Conservation (phyloP, 352 stramenopile genomes). For the Peronospora belbahrii region DNA sequence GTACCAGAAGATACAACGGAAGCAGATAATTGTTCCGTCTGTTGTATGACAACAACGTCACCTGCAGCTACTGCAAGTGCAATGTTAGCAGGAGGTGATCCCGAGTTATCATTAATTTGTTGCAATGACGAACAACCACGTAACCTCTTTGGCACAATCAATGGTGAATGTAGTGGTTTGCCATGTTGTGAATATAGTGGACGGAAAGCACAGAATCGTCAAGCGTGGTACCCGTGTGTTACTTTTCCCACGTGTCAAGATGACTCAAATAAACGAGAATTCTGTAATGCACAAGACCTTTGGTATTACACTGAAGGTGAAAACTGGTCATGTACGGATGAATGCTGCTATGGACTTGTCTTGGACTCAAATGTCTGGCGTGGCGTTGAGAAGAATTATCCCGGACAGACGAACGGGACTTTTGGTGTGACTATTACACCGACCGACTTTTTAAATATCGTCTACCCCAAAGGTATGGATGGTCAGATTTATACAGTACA, state of each 20-base stretch:
- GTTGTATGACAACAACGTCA: constrained; percentile 30
- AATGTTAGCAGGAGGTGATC: constrained; percentile 14
- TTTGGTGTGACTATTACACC: constrained; percentile 71
- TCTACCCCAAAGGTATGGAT: constrained; percentile 38
- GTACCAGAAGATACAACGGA: constrained; percentile 10
- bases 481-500: constrained; percentile 49
- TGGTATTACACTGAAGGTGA: constrained; percentile 50
- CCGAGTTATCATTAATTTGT: constrained; percentile 38
- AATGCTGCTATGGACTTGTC: constrained; percentile 58
- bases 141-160: constrained; percentile 48
- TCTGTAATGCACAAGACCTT: constrained; percentile 41
- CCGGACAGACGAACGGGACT: constrained; percentile 64
- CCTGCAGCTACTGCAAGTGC: constrained; percentile 7
- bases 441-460: constrained; percentile 56
- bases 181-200: constrained; percentile 72
- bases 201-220: constrained; percentile 53
- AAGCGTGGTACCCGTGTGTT: constrained; percentile 78
- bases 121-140: constrained; percentile 35
- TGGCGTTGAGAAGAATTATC: constrained; percentile 41
- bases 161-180: constrained; percentile 67
- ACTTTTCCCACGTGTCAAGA: constrained; percentile 69
- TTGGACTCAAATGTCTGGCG: constrained; percentile 72
- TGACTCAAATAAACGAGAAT: constrained; percentile 52
- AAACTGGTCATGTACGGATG: constrained; percentile 60
- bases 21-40: constrained; percentile 56